Base-by-base conservation (phyloP, 257 asterid genomes). In the Nicotiana sylvestris region DNA sequence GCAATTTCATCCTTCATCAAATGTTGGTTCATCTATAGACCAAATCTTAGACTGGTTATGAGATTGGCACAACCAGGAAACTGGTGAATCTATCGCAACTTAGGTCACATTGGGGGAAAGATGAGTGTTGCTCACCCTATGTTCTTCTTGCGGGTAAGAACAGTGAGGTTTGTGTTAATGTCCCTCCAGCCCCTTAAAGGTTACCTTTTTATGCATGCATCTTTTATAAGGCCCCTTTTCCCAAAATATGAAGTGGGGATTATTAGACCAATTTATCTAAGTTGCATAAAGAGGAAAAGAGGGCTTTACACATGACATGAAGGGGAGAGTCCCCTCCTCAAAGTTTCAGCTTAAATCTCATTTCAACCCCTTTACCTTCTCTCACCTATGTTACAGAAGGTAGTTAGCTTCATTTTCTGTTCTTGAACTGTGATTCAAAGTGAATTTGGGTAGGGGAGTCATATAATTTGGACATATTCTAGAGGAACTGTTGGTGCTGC, bases 121-220 rank as follows among this genome's bases (percentile, higher is more conserved):
- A 3, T 39, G 33, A 69, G 39, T n/a, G 33, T 39, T 39, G n/a
- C 49, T 43, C 49, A 43, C 77, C 3, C 4, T 21, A 39, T 69
- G 77, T 69, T 55, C 77, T 18, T 68, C 46, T 39, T 69, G 77
- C 18, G 21, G 57, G 56, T 69, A 39, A 68, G 77, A 69, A n/a
- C 57, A 1, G 33, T 35, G 27, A 69, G 77, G 57, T 37, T 3
- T 68, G 27, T 37, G 56, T 68, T 68, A 68, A 37, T 69, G 56
- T 9, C 27, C 77, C 77, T 37, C 56, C 56, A 37, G 32, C 56
- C 72, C 77, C 43, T 18, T 43, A n/a, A 37, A 69, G 49, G 32
- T 9, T 68, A 18, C 30, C 77, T 37, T 37, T 25, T 69, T 37
- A 37, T 69, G 21, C 18, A 37, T 37, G 56, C 32, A 11, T 70